These are phyloP conservation scores for Fusarium sp. DNA, from an alignment of 2,329 filamentous ascomycete species.

Conservation along the genomic window DNA sequence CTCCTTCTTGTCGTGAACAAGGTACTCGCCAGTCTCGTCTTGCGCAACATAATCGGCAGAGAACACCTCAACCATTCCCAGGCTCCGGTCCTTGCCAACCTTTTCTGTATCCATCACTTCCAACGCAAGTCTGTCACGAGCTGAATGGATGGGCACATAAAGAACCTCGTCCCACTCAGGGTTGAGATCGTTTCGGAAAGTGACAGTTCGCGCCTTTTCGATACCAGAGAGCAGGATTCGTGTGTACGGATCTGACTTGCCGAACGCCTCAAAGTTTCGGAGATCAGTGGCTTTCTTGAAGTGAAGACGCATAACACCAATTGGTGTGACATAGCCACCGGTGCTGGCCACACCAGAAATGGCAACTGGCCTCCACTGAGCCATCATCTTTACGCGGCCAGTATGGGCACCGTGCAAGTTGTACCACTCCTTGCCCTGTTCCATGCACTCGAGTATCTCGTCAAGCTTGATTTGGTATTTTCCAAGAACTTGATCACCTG, in stretches of 20 bases:
- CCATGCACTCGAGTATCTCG: slow-evolving; percentile 90
- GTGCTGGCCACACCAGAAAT: slow-evolving; percentile 84
- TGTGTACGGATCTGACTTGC: slow-evolving; percentile 96
- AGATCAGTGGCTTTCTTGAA: slow-evolving; percentile 86
- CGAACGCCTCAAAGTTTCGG: slow-evolving; percentile 93
- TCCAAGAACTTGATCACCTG: slow-evolving; percentile 85
- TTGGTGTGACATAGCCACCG: slow-evolving; percentile 90
- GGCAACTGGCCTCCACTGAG: slow-evolving; percentile 96
- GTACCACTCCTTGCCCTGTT: slow-evolving; percentile 97
- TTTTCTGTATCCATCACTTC: slow-evolving; percentile 98
- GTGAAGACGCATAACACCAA: slow-evolving; percentile 95
- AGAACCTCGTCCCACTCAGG: slow-evolving; percentile 96
- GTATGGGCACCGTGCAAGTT: slow-evolving; percentile 84
- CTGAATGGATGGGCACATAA: slow-evolving; percentile 90
- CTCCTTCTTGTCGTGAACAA: slow-evolving; percentile 81
- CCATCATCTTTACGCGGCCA: slow-evolving; percentile 88
- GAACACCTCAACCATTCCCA: slow-evolving; percentile 83
- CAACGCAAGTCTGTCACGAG: slow-evolving; percentile 84
- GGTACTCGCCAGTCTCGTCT: slow-evolving; percentile 83
- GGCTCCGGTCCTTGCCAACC: slow-evolving; percentile 88
- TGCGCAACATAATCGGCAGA: slow-evolving; percentile 84
- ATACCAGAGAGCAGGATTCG: slow-evolving; percentile 90
- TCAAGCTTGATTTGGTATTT: slow-evolving; percentile 96
- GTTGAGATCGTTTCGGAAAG: slow-evolving; percentile 94
- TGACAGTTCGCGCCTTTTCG: slow-evolving; percentile 92